Evolutionary conservation across 108 stramenopile species (phyloP), one percentile per base, ranked within the genome.

Genomic region (Nitzschia palea): DNA sequence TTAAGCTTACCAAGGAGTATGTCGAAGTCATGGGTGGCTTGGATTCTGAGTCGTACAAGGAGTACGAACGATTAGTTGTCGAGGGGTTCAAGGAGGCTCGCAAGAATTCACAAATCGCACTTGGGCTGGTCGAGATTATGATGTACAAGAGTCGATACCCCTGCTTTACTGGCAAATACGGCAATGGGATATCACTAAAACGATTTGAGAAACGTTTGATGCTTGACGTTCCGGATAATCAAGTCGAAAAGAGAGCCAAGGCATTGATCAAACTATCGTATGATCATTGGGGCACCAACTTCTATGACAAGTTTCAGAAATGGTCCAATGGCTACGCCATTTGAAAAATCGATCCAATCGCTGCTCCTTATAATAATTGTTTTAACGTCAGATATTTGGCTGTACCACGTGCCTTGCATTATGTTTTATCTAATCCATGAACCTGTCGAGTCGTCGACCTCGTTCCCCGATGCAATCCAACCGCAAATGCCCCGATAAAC

Each of bases 51-150:
- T 82, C 85, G 28, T 95, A 88, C 70, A 76, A 85, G 45, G 94
- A 95, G 55, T 97, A 94, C 65, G 67, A 87, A 67, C 76, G 77
- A 44, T 79, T 93, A 0, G 92, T 94, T 54, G 89, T 92, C 2
- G 86, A 80, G 26, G 92, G 91, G 14, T 86, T 95, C 55, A 83
- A 90, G 53, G 89, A 78, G 44, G 91, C 89, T 8, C 76, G 92
- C 32, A 71, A 65, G 25, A 89, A 89, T 53, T 91, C 85, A 43
- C 85, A 93, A 42, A 86, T 88, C 43, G 93, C 95, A 1, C 70
- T 91, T 22, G 94, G 91, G 15, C 68, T 99, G 65, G 93, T 99
- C 45, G 98, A 99, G 78, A 99, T 99, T 62, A 99, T 98, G 97
- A 93, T 93, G 93, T 95, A 88, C 79, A 86, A 94, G 78, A 87